Conservation (phyloP, 2,329 filamentous ascomycete species). For the Hypomyces rosellus region DNA sequence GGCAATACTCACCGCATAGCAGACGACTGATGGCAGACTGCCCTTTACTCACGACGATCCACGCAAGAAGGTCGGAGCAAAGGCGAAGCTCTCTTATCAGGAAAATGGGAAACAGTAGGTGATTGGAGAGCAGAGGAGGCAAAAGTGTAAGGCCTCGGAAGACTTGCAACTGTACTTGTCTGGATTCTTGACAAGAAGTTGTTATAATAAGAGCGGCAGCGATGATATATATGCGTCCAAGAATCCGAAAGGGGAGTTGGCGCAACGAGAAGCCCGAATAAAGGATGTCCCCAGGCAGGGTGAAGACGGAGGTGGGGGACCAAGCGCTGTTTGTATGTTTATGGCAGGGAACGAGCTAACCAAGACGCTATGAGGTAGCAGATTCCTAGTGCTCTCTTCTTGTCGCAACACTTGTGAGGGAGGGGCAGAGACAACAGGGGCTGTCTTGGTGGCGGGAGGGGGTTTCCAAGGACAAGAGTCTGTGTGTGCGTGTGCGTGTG, state of each 20-base stretch:
- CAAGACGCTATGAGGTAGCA: constrained; percentile 6
- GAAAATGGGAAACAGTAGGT: constrained; percentile 12
- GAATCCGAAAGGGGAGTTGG: not conserved
- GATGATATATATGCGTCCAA: too few species aligned
- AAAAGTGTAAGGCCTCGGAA: not conserved
- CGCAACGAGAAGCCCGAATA: not conserved
- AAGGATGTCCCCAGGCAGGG: not conserved
- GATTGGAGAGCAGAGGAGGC: constrained; percentile 13
- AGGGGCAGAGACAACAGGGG: constrained; percentile 1
- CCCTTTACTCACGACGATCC: constrained; percentile 43
- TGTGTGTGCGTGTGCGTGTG: not conserved
- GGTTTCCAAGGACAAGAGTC: not conserved
- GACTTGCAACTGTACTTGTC: too few species aligned
- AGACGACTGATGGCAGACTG: constrained; percentile 28
- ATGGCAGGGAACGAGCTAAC: constrained; percentile 2
- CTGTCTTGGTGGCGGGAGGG: constrained; percentile 1
- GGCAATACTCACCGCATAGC: constrained; percentile 39
- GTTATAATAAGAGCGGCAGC: too few species aligned
- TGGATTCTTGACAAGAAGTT: too few species aligned
- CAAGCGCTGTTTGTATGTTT: not conserved
- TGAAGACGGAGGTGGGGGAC: not conserved
- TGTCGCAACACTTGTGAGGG: constrained; percentile 6
- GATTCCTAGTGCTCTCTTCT: constrained; percentile 6
- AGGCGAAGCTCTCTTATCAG: constrained; percentile 23
- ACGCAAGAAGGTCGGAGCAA: constrained; percentile 40